phyloP scores from a whole-genome alignment of 768 basidiomycete species.

The Lentinus tigrinus region DNA sequence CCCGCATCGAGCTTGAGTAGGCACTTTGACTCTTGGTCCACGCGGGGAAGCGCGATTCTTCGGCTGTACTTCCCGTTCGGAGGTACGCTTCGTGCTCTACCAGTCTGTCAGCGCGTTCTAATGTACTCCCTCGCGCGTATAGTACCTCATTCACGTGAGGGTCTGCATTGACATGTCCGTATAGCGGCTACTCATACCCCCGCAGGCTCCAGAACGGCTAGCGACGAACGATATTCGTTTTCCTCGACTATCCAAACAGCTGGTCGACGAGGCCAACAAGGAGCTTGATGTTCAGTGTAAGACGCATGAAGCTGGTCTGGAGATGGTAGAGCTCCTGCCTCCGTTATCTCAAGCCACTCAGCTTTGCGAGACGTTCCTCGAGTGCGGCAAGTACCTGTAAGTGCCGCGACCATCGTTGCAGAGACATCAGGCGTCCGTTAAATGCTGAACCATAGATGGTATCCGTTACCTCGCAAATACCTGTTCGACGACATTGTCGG shows the following conservation, averaged over 20 bases:
- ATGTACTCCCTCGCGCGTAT: neutral
- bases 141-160: slow-evolving; percentile 61
- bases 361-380: slow-evolving; percentile 64
- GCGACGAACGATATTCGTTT: slow-evolving; percentile 15
- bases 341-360: slow-evolving; percentile 56
- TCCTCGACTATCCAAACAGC: slow-evolving; percentile 40
- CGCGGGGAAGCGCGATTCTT: slow-evolving; percentile 56
- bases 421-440: neutral
- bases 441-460: slow-evolving; percentile 40
- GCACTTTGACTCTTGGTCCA: slow-evolving; percentile 57
- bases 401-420: slow-evolving; percentile 23
- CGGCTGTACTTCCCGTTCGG: slow-evolving; percentile 65
- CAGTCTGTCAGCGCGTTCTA: neutral
- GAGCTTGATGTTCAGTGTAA: slow-evolving; percentile 26
- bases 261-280: slow-evolving; percentile 38
- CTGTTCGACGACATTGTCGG: slow-evolving; percentile 57
- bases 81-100: slow-evolving; percentile 41
- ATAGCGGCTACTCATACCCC: neutral
- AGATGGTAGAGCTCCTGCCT: slow-evolving; percentile 52
- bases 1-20: slow-evolving; percentile 28
- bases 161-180: neutral
- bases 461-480: slow-evolving; percentile 50
- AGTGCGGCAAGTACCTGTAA: slow-evolving; percentile 59
- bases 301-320: slow-evolving; percentile 34
- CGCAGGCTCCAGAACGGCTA: slow-evolving; percentile 27